Conservation (phyloP, 495 filamentous ascomycete genomes). For the Aspergillus asperescens region DNA sequence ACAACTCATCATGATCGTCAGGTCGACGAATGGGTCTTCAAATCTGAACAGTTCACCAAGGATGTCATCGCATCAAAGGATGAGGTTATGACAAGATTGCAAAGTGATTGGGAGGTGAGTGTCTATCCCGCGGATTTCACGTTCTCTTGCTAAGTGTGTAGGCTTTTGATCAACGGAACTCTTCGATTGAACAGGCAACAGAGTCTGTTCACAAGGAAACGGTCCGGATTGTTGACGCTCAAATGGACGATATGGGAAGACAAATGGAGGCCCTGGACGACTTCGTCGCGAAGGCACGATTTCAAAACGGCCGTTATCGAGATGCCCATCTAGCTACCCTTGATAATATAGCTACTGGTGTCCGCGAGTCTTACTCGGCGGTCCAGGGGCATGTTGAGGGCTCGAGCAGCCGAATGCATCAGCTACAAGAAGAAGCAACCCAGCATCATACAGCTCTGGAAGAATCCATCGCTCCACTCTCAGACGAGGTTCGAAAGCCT, state of each 20-base stretch:
- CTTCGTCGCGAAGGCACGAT: conserved; percentile 78
- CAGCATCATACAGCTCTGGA: conserved; percentile 48
- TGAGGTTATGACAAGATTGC: conserved; percentile 69
- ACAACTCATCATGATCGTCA: conserved; percentile 60
- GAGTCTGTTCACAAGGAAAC: conserved; percentile 90
- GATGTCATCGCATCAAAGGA: conserved; percentile 68
- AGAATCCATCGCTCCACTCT: conserved; percentile 53
- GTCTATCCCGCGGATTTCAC: background rate
- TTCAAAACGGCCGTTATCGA: conserved; percentile 73
- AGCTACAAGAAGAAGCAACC: conserved; percentile 59
- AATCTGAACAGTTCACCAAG: conserved; percentile 62
- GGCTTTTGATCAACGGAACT: conserved; percentile 73
- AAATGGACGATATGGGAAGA: conserved; percentile 75
- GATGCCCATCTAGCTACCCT: conserved; percentile 59
- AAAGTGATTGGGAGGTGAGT: conserved; percentile 81
- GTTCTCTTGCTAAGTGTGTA: conserved; percentile 35
- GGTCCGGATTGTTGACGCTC: conserved; percentile 80
- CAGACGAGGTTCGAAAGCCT: conserved; percentile 56
- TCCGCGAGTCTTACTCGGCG: conserved; percentile 63
- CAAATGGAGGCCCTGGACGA: conserved; percentile 88
- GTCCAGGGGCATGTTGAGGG: conserved; percentile 60
- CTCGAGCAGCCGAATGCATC: conserved; percentile 55
- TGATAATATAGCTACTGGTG: conserved; percentile 52
- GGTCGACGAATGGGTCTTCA: conserved; percentile 70
- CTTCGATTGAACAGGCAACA: conserved; percentile 71